These are phyloP conservation scores for Diplotaxis tenuifolia DNA, from an alignment of 345 rosid genomes.

Conservation along the genomic window DNA sequence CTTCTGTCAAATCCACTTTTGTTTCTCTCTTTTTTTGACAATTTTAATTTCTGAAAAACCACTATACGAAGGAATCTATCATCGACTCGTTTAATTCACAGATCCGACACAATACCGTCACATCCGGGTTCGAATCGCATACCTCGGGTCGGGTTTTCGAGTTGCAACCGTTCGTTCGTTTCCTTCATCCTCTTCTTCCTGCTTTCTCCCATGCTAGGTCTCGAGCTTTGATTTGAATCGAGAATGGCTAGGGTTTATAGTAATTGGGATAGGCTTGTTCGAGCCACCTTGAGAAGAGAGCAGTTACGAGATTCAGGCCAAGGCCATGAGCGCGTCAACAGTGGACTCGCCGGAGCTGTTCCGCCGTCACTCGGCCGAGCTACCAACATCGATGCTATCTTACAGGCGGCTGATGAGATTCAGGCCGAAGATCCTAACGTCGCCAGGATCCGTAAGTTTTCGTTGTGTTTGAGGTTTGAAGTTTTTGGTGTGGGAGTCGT, in stretches of 20 bases:
- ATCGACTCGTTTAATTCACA: conserved; percentile 27
- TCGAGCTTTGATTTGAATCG: conserved; percentile 6
- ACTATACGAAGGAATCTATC: conserved; percentile 34
- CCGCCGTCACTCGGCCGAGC: conserved; percentile 87
- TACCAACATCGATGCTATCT: conserved; percentile 79
- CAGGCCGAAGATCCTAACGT: conserved; percentile 73
- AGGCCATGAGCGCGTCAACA: conserved; percentile 52
- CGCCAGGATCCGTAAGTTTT: conserved; percentile 72
- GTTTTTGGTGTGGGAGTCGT: neutral
- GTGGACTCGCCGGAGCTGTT: conserved; percentile 83
- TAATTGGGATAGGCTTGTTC: conserved; percentile 85
- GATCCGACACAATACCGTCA: conserved; percentile 36
- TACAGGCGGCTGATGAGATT: conserved; percentile 96
- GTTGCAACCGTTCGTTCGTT: neutral
- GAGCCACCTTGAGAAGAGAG: conserved; percentile 83
- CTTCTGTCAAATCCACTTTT: neutral
- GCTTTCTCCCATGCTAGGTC: conserved; percentile 6
- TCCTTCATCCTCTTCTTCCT: neutral
- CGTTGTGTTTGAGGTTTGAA: neutral
- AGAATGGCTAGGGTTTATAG: conserved; percentile 63
- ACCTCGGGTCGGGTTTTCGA: conserved; percentile 10
- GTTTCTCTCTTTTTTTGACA: neutral
- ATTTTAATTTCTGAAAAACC: neutral
- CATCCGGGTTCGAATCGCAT: conserved; percentile 25
- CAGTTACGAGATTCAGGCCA: conserved; percentile 61